Percentiles rank a stretch among this genome's conserved stretches.
Conservation (phyloP, 2,329 filamentous ascomycete species). For the Penicillium sp. region DNA sequence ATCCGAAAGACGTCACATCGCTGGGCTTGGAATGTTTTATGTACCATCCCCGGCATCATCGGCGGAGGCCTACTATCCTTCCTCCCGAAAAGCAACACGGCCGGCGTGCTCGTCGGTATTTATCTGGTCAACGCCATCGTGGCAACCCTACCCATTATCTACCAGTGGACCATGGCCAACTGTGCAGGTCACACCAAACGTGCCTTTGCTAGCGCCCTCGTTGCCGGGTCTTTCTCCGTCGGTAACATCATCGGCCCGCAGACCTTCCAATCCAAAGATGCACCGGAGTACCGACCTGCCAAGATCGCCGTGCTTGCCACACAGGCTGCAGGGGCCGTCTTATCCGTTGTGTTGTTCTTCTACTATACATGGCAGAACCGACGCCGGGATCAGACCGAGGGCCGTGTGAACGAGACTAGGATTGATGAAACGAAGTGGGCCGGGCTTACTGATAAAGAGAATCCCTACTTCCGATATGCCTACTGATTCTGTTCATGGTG, state of each 20-base stretch:
- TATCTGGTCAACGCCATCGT: slow-evolving; percentile 48
- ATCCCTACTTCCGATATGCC: slow-evolving; percentile 33
- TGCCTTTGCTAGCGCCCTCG: slow-evolving; percentile 47
- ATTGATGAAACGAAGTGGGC: slow-evolving; percentile 29
- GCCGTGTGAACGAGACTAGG: slow-evolving; percentile 13
- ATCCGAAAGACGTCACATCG: slow-evolving; percentile 42
- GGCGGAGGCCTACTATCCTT: slow-evolving; percentile 43
- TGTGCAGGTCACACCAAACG: slow-evolving; percentile 53
- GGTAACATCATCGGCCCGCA: slow-evolving; percentile 50
- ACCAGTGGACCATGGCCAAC: slow-evolving; percentile 49
- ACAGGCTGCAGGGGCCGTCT: slow-evolving; percentile 30
- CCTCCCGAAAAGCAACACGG: slow-evolving; percentile 39
- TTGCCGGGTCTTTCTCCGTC: slow-evolving; percentile 45
- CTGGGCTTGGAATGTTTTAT: slow-evolving; percentile 43
- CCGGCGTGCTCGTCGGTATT: slow-evolving; percentile 44
- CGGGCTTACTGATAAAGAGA: slow-evolving; percentile 37
- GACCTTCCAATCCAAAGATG: slow-evolving; percentile 45
- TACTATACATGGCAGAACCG: slow-evolving; percentile 35
- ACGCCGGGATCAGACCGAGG: slow-evolving; percentile 20
- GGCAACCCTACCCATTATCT: slow-evolving; percentile 46
- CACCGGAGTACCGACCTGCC: slow-evolving; percentile 43
- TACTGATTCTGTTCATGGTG: slow-evolving; percentile 26
- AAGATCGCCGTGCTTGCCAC: slow-evolving; percentile 44
- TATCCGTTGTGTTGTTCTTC: slow-evolving; percentile 29
- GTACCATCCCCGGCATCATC: slow-evolving; percentile 49